Conservation (phyloP, 2,329 filamentous ascomycete genomes). For the Tolypocladium pustulatum region DNA sequence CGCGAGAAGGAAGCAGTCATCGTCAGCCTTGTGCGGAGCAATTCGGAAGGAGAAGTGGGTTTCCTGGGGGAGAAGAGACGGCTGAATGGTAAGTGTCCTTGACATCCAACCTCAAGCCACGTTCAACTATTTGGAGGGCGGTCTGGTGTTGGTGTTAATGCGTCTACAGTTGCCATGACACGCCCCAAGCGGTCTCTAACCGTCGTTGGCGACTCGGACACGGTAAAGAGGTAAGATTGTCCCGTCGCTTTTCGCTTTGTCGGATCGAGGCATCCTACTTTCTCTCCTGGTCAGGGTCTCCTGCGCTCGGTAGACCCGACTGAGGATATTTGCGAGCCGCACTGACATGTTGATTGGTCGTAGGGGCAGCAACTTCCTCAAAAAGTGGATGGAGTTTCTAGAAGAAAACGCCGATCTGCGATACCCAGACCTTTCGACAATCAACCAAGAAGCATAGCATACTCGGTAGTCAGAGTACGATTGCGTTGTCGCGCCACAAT, state of each 20-base stretch:
- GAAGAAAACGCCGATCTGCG: slow-evolving; percentile 84
- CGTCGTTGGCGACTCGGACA: slow-evolving; percentile 89
- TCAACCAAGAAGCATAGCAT: slow-evolving; percentile 13
- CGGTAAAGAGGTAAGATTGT: slow-evolving; percentile 67
- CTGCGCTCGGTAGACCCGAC: background rate
- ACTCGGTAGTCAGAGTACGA: background rate
- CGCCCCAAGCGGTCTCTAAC: slow-evolving; percentile 83
- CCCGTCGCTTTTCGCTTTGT: background rate
- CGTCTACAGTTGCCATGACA: slow-evolving; percentile 88
- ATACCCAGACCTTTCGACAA: slow-evolving; percentile 59
- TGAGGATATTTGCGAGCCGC: background rate
- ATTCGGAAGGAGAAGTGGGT: slow-evolving; percentile 75
- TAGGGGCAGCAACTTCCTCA: slow-evolving; percentile 78
- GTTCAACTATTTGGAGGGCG: background rate
- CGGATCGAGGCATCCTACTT: background rate
- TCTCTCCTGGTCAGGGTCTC: background rate
- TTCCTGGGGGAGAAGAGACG: slow-evolving; percentile 88
- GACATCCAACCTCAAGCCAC: slow-evolving; percentile 16
- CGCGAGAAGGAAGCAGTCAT: slow-evolving; percentile 94
- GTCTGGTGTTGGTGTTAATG: background rate
- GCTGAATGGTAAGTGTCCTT: slow-evolving; percentile 62
- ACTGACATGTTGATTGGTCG: background rate
- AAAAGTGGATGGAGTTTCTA: slow-evolving; percentile 81
- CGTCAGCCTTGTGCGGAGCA: slow-evolving; percentile 89
- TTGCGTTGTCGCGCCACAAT: background rate